A percentile compares a stretch with the other conserved stretches of the same genome.
Evolutionary conservation across 257 asterid genomes (phyloP).

Genomic region (Penstemon eatonii): DNA sequence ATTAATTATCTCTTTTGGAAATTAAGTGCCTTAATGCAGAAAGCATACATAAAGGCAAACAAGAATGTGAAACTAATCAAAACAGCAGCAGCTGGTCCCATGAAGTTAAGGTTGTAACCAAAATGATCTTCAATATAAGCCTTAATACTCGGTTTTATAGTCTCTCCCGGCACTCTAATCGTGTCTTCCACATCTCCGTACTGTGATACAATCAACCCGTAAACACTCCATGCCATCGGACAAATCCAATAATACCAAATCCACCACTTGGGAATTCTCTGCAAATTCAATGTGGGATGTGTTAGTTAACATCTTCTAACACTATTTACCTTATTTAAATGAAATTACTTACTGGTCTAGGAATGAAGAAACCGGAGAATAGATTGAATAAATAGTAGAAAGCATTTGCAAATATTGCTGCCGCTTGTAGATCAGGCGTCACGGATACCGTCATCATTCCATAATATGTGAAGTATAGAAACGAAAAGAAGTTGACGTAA

Average conservation of each 20-base stretch:
- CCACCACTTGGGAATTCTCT: conserved; percentile 83
- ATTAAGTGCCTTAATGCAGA: conserved; percentile 56
- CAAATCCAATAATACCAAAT: conserved; percentile 73
- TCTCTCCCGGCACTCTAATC: conserved; percentile 37
- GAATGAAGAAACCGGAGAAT: conserved; percentile 64
- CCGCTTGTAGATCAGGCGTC: conserved; percentile 56
- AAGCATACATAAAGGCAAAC: conserved; percentile 59
- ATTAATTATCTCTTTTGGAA: conserved; percentile 48
- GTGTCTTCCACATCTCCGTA: conserved; percentile 49
- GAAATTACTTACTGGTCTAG: conserved; percentile 51
- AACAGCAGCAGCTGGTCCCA: conserved; percentile 51
- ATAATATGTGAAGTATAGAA: conserved; percentile 56
- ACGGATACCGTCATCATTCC: conserved; percentile 69
- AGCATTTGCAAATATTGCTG: conserved; percentile 47
- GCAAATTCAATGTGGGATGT: conserved; percentile 10
- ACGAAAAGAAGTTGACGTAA: conserved; percentile 51
- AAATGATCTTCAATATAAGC: conserved; percentile 41
- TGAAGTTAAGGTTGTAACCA: conserved; percentile 50
- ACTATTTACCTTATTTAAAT: background rate
- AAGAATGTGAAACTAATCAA: conserved; percentile 51
- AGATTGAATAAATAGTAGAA: conserved; percentile 62
- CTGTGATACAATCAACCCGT: conserved; percentile 58
- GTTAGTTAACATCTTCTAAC: background rate
- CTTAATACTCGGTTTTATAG: conserved; percentile 31
- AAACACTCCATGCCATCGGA: conserved; percentile 72